These are phyloP conservation scores for Umbelopsis sp. DNA, from an alignment of 192 early-diverging fungal genomes.

Conservation along the genomic window DNA sequence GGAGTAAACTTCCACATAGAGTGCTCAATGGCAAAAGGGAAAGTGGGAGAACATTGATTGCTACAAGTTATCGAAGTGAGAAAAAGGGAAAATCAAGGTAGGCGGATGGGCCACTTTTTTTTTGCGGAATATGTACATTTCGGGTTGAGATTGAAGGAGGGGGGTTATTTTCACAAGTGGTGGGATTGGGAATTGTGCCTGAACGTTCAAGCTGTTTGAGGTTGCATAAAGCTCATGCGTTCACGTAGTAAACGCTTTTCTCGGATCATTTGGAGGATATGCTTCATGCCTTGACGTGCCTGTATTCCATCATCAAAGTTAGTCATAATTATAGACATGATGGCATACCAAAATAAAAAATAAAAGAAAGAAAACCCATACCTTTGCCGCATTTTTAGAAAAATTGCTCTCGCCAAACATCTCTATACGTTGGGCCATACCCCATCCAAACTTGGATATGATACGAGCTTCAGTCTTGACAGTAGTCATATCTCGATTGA, in stretches of 20 bases:
- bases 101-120: too few relatives aligned
- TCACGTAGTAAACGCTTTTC: conserved; percentile 24
- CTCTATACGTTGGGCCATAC: conserved; percentile 82
- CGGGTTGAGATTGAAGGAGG: background rate
- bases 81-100: too few relatives aligned
- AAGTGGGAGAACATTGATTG: too few relatives aligned
- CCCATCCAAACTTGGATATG: conserved; percentile 86
- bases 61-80: too few relatives aligned
- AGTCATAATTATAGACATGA: background rate
- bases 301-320: background rate
- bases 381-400: conserved; percentile 74
- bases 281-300: conserved; percentile 31
- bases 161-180: conserved; percentile 17
- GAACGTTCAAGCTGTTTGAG: conserved; percentile 11
- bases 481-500: conserved; percentile 61
- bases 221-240: conserved; percentile 8
- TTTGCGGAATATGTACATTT: conserved; percentile 4
- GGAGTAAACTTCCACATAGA: too few relatives aligned
- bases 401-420: conserved; percentile 86
- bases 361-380: background rate
- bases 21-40: too few relatives aligned
- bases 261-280: conserved; percentile 31
- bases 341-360: too few relatives aligned
- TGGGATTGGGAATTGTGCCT: background rate
- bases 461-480: conserved; percentile 84